Conservation (phyloP, 441 rosid genomes). For the Codiaeum variegatum region DNA sequence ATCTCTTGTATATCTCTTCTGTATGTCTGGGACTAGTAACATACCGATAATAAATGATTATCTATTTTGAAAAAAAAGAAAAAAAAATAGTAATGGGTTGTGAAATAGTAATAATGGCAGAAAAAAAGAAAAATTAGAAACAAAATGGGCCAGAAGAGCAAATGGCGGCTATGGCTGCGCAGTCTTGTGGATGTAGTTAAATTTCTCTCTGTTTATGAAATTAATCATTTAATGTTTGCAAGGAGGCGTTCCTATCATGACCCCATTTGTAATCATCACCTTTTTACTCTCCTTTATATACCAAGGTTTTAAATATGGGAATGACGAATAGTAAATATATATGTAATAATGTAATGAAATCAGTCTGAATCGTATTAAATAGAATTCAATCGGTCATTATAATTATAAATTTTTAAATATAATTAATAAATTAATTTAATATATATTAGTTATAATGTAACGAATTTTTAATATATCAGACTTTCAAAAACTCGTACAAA, state of each 20-base stretch:
- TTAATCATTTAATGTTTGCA: conserved; percentile 22
- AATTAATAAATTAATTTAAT: too few species aligned
- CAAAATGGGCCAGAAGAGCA: conserved; percentile 28
- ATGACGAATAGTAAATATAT: too few species aligned
- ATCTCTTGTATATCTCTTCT: conserved; percentile 16
- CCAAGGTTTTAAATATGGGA: too few species aligned
- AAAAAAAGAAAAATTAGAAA: conserved; percentile 1
- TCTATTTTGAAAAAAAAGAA: not conserved
- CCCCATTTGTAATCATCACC: conserved; percentile 46
- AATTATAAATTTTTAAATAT: too few species aligned
- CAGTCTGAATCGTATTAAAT: too few species aligned
- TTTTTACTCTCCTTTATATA: conserved; percentile 10
- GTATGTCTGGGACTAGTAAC: not conserved
- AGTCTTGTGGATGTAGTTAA: conserved; percentile 31
- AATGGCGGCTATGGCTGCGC: conserved; percentile 99
- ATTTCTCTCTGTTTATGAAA: not conserved
- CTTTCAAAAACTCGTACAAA: too few species aligned
- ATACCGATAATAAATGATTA: not conserved
- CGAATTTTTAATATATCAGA: too few species aligned
- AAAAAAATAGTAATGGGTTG: conserved; percentile 1
- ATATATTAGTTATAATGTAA: too few species aligned
- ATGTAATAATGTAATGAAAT: too few species aligned
- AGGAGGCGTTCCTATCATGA: conserved; percentile 33
- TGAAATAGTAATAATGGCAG: conserved; percentile 30
- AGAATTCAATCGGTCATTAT: too few species aligned